Evolutionary conservation across 768 basidiomycete species (phyloP), one percentile per base, ranked within the genome.

Genomic region (Gloeostereum incarnatum): DNA sequence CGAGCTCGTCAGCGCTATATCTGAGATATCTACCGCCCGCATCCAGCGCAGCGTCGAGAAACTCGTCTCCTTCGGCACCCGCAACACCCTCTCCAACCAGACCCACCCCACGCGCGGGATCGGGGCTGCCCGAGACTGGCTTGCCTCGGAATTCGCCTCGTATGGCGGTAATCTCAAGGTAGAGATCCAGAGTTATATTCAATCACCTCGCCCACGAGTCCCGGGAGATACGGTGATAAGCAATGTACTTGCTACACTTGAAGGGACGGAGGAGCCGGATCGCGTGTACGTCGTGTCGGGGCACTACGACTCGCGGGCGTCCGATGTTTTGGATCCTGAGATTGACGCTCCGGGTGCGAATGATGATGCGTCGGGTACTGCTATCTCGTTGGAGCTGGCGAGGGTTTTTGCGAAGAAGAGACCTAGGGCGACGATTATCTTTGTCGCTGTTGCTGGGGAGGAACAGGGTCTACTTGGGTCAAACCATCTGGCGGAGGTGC

Each of bases 111-210:
- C 52, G 7, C 65, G 71, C 24, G 72, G 72, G 0, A 71, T 76
- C 26, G 72, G 73, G 30, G 74, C 72, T 5, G 68, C 74, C 13
- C 54, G 71, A 20, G 70, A 73, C 53, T 76, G 72, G 74, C 66
- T 74, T 45, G 68, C 66, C 3, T 47, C 62, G 3, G 56, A 73
- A 49, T 62, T 74, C 63, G 55, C 56, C 8, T 44, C 61, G 32
- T 66, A 68, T 29, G 49, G 56, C 36, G 58, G 65, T 30, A 55
- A 67, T 33, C 62, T 68, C 60, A 58, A 58, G 5, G 65, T 77
- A 24, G 48, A 57, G 6, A 66, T 69, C 13, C 67, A 61, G 6
- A 65, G 62, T 45, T 73, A 65, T 48, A 52, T 69, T 30, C 71
- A 74, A 44, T 45, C 46, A 24, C 57, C 63, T 2, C 51, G 56